Percentiles rank a stretch among this genome's conserved stretches.
Evolutionary conservation across 768 basidiomycete genomes (phyloP).

Genomic region (Pleurotus eryngii): DNA sequence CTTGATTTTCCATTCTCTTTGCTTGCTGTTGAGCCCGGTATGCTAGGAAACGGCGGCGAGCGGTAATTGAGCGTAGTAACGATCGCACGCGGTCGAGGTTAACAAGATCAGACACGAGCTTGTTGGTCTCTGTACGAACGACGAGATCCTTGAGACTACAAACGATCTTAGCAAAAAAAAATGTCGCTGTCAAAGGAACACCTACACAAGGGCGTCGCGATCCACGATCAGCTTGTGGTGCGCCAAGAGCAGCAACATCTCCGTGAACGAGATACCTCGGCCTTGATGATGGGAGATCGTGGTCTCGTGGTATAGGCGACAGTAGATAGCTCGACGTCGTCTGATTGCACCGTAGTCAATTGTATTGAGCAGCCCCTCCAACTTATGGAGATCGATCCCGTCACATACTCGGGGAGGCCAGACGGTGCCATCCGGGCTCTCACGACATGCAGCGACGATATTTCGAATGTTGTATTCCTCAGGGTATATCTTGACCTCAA

Average conservation of each 20-base stretch:
- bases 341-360: slow-evolving; percentile 67
- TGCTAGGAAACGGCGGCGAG: slow-evolving; percentile 64
- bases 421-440: slow-evolving; percentile 29
- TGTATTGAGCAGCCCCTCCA: slow-evolving; percentile 53
- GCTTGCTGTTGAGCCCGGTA: slow-evolving; percentile 39
- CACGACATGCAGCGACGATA: slow-evolving; percentile 51
- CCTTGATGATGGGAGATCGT: slow-evolving; percentile 64
- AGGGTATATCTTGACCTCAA: slow-evolving; percentile 87
- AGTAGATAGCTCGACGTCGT: slow-evolving; percentile 66
- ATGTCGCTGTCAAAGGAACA: slow-evolving; percentile 11
- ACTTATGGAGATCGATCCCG: slow-evolving; percentile 61
- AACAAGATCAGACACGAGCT: slow-evolving; percentile 78
- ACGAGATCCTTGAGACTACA: slow-evolving; percentile 79
- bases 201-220: slow-evolving; percentile 83
- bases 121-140: slow-evolving; percentile 68
- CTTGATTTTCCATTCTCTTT: slow-evolving; percentile 36
- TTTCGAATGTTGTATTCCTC: slow-evolving; percentile 57
- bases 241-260: slow-evolving; percentile 82
- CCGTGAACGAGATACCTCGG: slow-evolving; percentile 85
- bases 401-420: slow-evolving; percentile 34
- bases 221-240: slow-evolving; percentile 93
- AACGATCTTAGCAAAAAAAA: background rate
- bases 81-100: slow-evolving; percentile 84
- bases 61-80: slow-evolving; percentile 70
- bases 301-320: slow-evolving; percentile 85